Percentiles rank a stretch among this genome's conserved stretches.
These are phyloP conservation scores for Onygenales sp. DNA, from an alignment of 2,329 filamentous ascomycete species.

Conservation along the genomic window DNA sequence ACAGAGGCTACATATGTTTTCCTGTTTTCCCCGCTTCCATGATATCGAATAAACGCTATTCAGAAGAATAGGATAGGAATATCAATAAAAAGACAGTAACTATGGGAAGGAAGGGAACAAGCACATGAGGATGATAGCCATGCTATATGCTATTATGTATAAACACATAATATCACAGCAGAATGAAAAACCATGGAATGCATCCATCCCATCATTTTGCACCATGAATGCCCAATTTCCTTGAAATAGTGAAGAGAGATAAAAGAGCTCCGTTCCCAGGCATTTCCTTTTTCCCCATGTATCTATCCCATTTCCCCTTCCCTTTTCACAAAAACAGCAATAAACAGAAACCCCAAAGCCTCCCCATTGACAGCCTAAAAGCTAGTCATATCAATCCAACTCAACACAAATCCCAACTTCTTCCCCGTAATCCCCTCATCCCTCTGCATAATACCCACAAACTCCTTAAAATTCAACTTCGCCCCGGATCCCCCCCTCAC, in stretches of 20 bases:
- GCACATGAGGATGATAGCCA: no score
- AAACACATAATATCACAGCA: no score
- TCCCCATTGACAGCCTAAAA: constrained; percentile 31
- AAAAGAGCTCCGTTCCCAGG: neutral
- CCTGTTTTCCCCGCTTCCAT: no score
- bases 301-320: neutral
- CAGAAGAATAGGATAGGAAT: no score
- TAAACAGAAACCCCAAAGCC: neutral
- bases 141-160: no score
- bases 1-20: no score
- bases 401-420: constrained; percentile 69
- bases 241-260: neutral
- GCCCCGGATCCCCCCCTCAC: constrained; percentile 66
- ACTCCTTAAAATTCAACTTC: constrained; percentile 67
- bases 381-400: constrained; percentile 74
- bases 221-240: neutral
- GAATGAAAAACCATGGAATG: no score
- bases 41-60: no score
- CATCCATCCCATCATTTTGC: neutral
- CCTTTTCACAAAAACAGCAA: neutral
- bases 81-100: no score
- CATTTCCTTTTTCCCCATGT: neutral
- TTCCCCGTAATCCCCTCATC: constrained; percentile 57
- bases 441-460: constrained; percentile 64
- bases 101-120: no score